Evolutionary conservation across 2,329 filamentous ascomycete genomes (phyloP).

Genomic region (Dendrostoma leiphaemia): DNA sequence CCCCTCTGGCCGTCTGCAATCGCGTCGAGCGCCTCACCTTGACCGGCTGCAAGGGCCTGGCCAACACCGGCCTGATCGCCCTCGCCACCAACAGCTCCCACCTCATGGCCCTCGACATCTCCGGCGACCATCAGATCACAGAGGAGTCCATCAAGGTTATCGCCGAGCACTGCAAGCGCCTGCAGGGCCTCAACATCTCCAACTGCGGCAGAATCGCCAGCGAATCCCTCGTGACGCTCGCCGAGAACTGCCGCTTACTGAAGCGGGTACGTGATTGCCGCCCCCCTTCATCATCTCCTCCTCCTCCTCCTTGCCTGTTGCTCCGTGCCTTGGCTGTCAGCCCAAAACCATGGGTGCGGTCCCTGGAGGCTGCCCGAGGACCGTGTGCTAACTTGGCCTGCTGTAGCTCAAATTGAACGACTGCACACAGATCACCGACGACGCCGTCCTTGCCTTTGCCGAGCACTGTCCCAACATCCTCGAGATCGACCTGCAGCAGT

Average conservation of each 20-base stretch:
- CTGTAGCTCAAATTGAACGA: conserved; percentile 87
- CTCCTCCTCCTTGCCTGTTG: background rate
- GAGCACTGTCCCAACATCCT: conserved; percentile 87
- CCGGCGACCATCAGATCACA: conserved; percentile 78
- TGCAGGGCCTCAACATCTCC: conserved; percentile 93
- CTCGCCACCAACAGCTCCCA: conserved; percentile 77
- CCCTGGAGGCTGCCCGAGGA: too few relatives aligned
- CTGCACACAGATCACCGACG: conserved; percentile 80
- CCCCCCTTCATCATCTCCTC: too few relatives aligned
- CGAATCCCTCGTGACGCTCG: conserved; percentile 77
- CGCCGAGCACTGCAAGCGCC: conserved; percentile 74
- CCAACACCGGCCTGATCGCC: conserved; percentile 77
- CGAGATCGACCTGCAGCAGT: conserved; percentile 92
- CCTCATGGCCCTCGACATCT: conserved; percentile 87
- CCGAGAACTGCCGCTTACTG: conserved; percentile 78
- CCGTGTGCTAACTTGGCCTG: background rate
- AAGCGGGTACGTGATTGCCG: conserved; percentile 65
- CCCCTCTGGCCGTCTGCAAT: conserved; percentile 80
- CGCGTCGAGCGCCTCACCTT: conserved; percentile 89
- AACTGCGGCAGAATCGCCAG: conserved; percentile 82
- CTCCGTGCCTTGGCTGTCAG: background rate
- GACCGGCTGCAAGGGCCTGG: conserved; percentile 83
- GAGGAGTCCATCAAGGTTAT: conserved; percentile 76
- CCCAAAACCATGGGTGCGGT: too few relatives aligned
- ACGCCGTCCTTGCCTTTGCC: conserved; percentile 81